Conservation (phyloP, 441 rosid species). For the Biscutella auriculata region DNA sequence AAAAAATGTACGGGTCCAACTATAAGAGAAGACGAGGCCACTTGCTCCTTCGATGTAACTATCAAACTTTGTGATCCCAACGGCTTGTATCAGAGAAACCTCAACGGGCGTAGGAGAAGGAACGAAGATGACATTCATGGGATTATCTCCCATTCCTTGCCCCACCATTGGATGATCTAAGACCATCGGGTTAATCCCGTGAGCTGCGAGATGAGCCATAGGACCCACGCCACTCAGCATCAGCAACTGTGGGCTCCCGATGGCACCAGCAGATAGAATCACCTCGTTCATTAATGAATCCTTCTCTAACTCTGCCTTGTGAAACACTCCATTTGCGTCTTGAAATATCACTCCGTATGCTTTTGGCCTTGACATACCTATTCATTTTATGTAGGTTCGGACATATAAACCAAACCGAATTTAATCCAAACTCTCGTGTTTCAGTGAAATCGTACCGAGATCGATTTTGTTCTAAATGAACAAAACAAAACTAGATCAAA, state of each 20-base stretch:
- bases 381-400: background rate
- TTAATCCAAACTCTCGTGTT: background rate
- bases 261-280: constrained; percentile 34
- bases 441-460: background rate
- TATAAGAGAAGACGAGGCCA: constrained; percentile 27
- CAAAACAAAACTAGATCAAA: background rate
- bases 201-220: constrained; percentile 21
- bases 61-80: constrained; percentile 33
- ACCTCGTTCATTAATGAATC: constrained; percentile 25
- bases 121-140: constrained; percentile 34
- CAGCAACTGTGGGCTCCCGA: constrained; percentile 41
- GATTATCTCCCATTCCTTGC: constrained; percentile 47
- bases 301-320: constrained; percentile 25
- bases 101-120: constrained; percentile 46
- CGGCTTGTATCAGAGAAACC: constrained; percentile 40
- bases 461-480: background rate
- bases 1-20: constrained; percentile 22
- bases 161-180: constrained; percentile 45
- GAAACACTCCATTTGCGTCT: constrained; percentile 26
- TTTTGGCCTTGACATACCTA: constrained; percentile 31
- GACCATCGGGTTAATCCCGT: constrained; percentile 24
- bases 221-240: constrained; percentile 53
- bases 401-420: background rate
- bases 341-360: constrained; percentile 35
- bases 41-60: constrained; percentile 46